A percentile compares a stretch with the other conserved stretches of the same genome.
These are phyloP conservation scores for Umbilicaria muhlenbergii DNA, from an alignment of 495 filamentous ascomycete genomes.

Conservation along the genomic window DNA sequence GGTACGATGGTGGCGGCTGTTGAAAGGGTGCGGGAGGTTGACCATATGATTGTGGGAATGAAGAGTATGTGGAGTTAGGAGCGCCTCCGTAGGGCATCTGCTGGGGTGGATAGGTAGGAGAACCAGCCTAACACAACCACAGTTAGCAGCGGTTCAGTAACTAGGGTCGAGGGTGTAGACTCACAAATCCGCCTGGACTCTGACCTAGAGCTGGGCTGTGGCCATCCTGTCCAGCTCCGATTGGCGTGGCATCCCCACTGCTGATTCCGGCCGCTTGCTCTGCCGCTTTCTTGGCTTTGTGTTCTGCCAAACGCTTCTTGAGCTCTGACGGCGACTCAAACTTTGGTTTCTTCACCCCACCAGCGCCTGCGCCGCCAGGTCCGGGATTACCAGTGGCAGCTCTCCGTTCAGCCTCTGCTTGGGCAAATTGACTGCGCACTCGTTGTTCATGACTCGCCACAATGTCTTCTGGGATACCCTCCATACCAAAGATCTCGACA, in stretches of 20 bases:
- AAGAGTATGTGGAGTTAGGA: slow-evolving; percentile 9
- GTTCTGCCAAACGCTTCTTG: slow-evolving; percentile 69
- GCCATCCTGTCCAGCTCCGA: slow-evolving; percentile 32
- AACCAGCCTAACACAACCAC: slow-evolving; percentile 1
- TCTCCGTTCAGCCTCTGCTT: slow-evolving; percentile 68
- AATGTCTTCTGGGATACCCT: slow-evolving; percentile 83
- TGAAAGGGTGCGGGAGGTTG: slow-evolving; percentile 17
- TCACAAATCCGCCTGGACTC: slow-evolving; percentile 37
- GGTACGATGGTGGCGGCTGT: slow-evolving; percentile 10
- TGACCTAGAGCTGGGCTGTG: slow-evolving; percentile 40
- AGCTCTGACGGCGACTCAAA: slow-evolving; percentile 60
- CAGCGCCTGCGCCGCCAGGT: slow-evolving; percentile 35
- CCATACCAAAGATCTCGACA: slow-evolving; percentile 96
- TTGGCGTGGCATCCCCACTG: slow-evolving; percentile 44
- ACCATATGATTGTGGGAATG: slow-evolving; percentile 15
- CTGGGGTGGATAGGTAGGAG: slow-evolving; percentile 15
- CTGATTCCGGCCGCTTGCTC: slow-evolving; percentile 41
- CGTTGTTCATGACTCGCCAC: slow-evolving; percentile 67
- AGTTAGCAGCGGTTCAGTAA: neutral
- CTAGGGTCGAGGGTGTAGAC: slow-evolving; percentile 11
- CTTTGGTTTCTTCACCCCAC: slow-evolving; percentile 61
- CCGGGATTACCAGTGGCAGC: slow-evolving; percentile 70
- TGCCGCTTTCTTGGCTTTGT: slow-evolving; percentile 50
- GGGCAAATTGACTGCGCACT: slow-evolving; percentile 67
- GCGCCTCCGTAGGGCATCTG: slow-evolving; percentile 15